A percentile compares a stretch with the other conserved stretches of the same genome.
phyloP scores from a whole-genome alignment of 352 stramenopile species.

The Phytopythium delawarense region DNA sequence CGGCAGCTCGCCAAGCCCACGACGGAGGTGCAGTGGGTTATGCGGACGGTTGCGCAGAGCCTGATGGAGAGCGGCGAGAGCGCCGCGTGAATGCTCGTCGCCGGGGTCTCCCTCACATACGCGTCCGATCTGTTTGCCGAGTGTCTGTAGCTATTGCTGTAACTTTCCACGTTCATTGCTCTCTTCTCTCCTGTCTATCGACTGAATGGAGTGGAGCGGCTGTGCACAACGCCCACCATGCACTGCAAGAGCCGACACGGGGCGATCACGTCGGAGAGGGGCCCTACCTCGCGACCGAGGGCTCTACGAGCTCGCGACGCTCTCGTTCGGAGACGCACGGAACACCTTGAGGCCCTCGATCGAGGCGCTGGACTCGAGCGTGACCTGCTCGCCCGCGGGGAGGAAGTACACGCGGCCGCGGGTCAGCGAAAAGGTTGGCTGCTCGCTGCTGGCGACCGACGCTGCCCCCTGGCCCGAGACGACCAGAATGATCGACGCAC shows the following conservation, averaged over 20 bases:
- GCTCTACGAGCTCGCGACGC: conserved; percentile 5
- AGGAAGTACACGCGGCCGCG: conserved; percentile 54
- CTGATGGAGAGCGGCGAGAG: conserved; percentile 57
- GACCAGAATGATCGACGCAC: conserved; percentile 55
- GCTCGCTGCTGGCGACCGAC: background rate
- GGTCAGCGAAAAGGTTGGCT: conserved; percentile 3
- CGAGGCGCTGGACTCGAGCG: conserved; percentile 20
- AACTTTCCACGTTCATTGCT: background rate
- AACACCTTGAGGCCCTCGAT: conserved; percentile 32
- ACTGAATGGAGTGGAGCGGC: background rate
- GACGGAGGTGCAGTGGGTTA: conserved; percentile 70
- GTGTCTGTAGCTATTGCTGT: background rate
- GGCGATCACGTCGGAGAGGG: background rate
- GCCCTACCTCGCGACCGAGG: background rate
- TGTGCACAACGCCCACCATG: background rate
- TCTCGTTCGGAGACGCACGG: conserved; percentile 55
- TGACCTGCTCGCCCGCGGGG: conserved; percentile 35
- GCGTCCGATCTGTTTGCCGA: background rate
- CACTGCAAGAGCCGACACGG: background rate
- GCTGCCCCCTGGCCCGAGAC: conserved; percentile 29
- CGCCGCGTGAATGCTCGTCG: background rate
- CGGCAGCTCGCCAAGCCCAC: conserved; percentile 13
- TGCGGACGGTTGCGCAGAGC: conserved; percentile 66
- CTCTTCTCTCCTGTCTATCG: background rate
- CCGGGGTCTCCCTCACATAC: background rate